Evolutionary conservation across 345 rosid genomes (phyloP).

Genomic region (Melastoma malabathricum): DNA sequence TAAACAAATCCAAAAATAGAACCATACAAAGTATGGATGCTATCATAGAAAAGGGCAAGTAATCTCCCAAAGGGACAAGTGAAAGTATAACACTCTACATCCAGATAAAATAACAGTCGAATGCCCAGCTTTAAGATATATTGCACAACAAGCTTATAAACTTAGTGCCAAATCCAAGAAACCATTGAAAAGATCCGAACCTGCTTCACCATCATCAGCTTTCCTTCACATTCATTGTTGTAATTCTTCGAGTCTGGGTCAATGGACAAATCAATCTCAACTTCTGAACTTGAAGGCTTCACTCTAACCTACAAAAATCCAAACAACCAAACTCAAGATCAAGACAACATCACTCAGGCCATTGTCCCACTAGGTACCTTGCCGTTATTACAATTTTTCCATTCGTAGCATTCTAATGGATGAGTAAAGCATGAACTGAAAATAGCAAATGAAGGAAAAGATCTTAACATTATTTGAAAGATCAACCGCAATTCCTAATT

Average conservation of each 20-base stretch:
- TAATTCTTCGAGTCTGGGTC: slow-evolving; percentile 43
- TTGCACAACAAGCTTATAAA: too few species aligned
- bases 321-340: neutral
- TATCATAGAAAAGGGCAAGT: too few species aligned
- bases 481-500: neutral
- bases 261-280: slow-evolving; percentile 61
- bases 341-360: too few species aligned
- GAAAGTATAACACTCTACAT: neutral
- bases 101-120: too few species aligned
- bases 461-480: neutral
- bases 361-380: too few species aligned
- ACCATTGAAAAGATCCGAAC: slow-evolving; percentile 16
- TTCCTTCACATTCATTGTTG: slow-evolving; percentile 22
- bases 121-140: too few species aligned
- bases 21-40: neutral
- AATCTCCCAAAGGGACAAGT: neutral
- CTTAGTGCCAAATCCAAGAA: too few species aligned
- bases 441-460: slow-evolving; percentile 1
- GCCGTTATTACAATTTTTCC: too few species aligned
- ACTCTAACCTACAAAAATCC: slow-evolving; percentile 55
- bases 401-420: too few species aligned
- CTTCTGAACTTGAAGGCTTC: slow-evolving; percentile 38
- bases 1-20: slow-evolving; percentile 3
- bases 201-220: slow-evolving; percentile 41
- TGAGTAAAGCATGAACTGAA: too few species aligned